A percentile compares a stretch with the other conserved stretches of the same genome.
These are phyloP conservation scores for Candida verbasci DNA, from an alignment of 805 yeast species.

Conservation along the genomic window DNA sequence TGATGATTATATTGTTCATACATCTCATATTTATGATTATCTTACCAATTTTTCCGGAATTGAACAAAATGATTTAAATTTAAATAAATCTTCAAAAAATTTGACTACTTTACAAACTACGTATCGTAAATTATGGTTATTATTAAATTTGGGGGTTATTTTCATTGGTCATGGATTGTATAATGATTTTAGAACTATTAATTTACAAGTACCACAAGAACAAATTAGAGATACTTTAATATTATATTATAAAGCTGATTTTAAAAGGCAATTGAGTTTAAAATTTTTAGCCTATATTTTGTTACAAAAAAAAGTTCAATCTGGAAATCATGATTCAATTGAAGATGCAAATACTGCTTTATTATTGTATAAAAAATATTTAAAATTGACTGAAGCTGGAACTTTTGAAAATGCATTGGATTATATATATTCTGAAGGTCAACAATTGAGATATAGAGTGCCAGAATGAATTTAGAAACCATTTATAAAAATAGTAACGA, in stretches of 20 bases:
- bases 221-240: constrained; percentile 91
- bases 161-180: constrained; percentile 93
- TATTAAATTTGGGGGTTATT: constrained; percentile 81
- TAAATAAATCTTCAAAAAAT: constrained; percentile 55
- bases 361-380: constrained; percentile 65
- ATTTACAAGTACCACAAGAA: constrained; percentile 75
- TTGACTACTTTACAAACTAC: constrained; percentile 79
- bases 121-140: constrained; percentile 84
- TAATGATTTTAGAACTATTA: constrained; percentile 91
- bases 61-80: constrained; percentile 84
- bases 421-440: constrained; percentile 69
- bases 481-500: too few species aligned
- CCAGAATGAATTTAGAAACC: constrained; percentile 33
- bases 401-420: constrained; percentile 59
- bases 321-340: constrained; percentile 93
- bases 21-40: constrained; percentile 72
- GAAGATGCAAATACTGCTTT: constrained; percentile 93
- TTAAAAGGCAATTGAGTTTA: constrained; percentile 74
- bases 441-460: constrained; percentile 47
- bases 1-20: constrained; percentile 85
- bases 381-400: constrained; percentile 55
- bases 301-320: constrained; percentile 73
- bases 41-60: constrained; percentile 93
- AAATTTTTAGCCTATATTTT: constrained; percentile 82
- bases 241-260: constrained; percentile 67